A percentile compares a stretch with the other conserved stretches of the same genome.
Evolutionary conservation across 768 basidiomycete genomes (phyloP).

Genomic region (Chiua virens): DNA sequence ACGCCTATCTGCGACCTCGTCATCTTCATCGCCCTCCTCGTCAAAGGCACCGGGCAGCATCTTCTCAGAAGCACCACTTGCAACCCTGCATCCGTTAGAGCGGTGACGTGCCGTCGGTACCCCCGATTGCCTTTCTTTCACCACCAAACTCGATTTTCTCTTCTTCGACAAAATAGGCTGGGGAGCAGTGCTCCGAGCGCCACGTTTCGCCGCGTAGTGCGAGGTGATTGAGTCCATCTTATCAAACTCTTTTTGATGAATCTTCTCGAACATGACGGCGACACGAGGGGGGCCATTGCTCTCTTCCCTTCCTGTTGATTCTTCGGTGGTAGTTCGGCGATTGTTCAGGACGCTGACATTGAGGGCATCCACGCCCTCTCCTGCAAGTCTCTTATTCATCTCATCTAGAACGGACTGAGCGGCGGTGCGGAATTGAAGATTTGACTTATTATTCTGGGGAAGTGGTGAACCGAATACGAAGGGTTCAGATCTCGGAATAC

Average conservation of each 20-base stretch:
- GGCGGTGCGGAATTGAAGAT: constrained; percentile 63
- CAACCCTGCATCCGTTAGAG: constrained; percentile 23
- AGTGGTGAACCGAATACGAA: constrained; percentile 82
- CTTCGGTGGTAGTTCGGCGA: constrained; percentile 6
- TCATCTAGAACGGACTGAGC: constrained; percentile 76
- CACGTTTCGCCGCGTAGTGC: constrained; percentile 48
- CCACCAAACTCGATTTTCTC: constrained; percentile 53
- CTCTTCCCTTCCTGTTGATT: not conserved
- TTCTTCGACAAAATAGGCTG: constrained; percentile 35
- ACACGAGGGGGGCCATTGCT: constrained; percentile 30
- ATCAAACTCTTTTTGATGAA: constrained; percentile 63
- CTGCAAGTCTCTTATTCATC: constrained; percentile 72
- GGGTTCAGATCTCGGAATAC: constrained; percentile 36
- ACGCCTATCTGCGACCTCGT: constrained; percentile 37
- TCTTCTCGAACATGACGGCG: constrained; percentile 48
- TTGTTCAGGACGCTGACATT: constrained; percentile 45
- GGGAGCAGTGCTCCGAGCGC: constrained; percentile 18
- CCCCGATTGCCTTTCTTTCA: constrained; percentile 29
- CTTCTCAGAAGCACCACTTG: constrained; percentile 24
- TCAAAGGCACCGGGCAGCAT: constrained; percentile 60
- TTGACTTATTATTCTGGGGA: constrained; percentile 60
- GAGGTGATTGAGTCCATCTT: constrained; percentile 77
- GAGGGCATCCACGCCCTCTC: constrained; percentile 53
- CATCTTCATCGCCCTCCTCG: constrained; percentile 49
- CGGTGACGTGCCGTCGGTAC: constrained; percentile 16